A percentile compares a stretch with the other conserved stretches of the same genome.
Conservation (phyloP, 768 basidiomycete genomes). For the Russula olivacea region DNA sequence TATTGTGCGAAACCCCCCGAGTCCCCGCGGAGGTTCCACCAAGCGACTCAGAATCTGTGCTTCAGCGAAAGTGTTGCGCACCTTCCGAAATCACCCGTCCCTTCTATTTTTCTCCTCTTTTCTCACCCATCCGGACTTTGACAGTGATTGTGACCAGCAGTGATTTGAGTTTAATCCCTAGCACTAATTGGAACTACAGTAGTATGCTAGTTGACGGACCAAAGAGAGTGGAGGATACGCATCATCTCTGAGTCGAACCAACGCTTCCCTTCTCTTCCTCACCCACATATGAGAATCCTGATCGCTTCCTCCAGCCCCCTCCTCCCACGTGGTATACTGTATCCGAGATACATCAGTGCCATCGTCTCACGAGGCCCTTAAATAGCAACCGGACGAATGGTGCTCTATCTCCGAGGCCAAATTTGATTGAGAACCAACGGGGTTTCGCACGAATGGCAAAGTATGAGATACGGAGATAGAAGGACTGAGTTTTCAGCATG, state of each 20-base stretch:
- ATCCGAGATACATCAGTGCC: no score
- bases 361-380: neutral
- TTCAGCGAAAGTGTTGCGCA: neutral
- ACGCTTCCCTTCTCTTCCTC: neutral
- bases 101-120: neutral
- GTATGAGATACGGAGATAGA: neutral
- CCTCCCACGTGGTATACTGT: neutral
- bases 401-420: neutral
- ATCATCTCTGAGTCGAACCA: no score
- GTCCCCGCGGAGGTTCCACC: neutral
- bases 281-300: neutral
- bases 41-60: neutral
- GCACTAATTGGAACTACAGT: neutral
- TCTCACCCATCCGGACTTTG: neutral
- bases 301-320: neutral
- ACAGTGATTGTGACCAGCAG: neutral
- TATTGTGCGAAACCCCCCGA: neutral
- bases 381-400: neutral
- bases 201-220: neutral
- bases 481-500: neutral
- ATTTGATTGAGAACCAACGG: neutral
- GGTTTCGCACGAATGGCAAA: neutral
- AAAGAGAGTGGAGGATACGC: neutral
- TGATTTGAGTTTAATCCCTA: neutral
- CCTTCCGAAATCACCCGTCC: neutral